Conservation (phyloP, 495 filamentous ascomycete species). For the Daldinia loculata region DNA sequence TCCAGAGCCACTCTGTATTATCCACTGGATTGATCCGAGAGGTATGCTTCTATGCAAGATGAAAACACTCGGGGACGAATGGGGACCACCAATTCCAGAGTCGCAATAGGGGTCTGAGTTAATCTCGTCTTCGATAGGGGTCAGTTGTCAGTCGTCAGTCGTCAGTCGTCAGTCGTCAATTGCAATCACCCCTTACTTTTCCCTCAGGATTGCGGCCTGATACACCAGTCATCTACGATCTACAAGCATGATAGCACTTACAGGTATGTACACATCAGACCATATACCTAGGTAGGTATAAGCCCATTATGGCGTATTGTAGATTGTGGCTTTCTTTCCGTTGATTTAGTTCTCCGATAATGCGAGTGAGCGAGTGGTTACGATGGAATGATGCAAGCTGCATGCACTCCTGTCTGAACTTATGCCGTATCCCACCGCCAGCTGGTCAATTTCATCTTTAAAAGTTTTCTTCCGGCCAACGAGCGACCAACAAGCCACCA, state of each 20-base stretch:
- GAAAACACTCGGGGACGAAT: conserved; percentile 31
- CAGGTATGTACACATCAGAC: no score
- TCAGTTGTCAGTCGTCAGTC: neutral
- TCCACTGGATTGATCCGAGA: conserved; percentile 34
- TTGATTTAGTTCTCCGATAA: conserved; percentile 31
- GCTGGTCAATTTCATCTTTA: conserved; percentile 21
- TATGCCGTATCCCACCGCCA: conserved; percentile 21
- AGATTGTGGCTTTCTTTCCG: conserved; percentile 27
- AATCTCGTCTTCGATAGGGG: conserved; percentile 18
- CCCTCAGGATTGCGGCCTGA: conserved; percentile 8
- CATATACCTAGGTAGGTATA: neutral
- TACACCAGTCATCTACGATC: conserved; percentile 8
- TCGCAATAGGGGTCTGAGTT: conserved; percentile 19
- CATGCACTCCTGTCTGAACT: conserved; percentile 43
- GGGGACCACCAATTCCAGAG: conserved; percentile 25
- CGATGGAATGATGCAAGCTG: conserved; percentile 37
- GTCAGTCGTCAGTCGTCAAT: neutral
- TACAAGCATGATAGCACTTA: neutral
- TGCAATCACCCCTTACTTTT: neutral
- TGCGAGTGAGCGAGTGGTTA: conserved; percentile 28
- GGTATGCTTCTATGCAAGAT: conserved; percentile 29
- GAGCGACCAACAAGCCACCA: conserved; percentile 1
- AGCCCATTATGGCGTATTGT: conserved; percentile 2
- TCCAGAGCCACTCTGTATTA: conserved; percentile 27
- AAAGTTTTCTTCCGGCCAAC: conserved; percentile 6